Evolutionary conservation across 371 early-diverging fungal species (phyloP).

Genomic region (Sporodiniella umbellata): DNA sequence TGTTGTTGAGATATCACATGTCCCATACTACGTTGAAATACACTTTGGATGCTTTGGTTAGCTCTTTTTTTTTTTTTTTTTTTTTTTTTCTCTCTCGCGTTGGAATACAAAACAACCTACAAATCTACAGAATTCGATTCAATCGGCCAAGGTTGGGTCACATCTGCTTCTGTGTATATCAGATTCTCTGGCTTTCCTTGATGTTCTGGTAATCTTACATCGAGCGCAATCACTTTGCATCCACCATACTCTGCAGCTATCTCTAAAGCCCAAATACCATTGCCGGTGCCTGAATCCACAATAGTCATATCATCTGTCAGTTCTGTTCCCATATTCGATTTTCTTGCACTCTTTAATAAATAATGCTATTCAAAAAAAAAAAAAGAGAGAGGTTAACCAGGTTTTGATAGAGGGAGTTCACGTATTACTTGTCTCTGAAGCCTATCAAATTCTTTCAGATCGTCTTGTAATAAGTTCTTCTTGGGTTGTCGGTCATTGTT

Average conservation of each 20-base stretch:
- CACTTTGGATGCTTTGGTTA: too few species aligned
- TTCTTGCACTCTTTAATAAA: constrained; percentile 41
- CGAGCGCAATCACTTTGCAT: constrained; percentile 51
- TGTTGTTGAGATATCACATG: constrained; percentile 30
- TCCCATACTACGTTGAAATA: constrained; percentile 46
- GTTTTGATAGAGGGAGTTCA: too few species aligned
- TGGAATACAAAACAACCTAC: constrained; percentile 30
- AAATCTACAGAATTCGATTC: constrained; percentile 35
- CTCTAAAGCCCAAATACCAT: constrained; percentile 52
- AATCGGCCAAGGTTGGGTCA: constrained; percentile 36
- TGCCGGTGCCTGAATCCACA: constrained; percentile 53
- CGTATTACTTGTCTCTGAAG: constrained; percentile 37
- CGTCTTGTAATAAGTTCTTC: constrained; percentile 32
- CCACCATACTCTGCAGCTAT: constrained; percentile 42
- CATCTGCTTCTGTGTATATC: constrained; percentile 29
- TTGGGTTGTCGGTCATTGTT: constrained; percentile 11
- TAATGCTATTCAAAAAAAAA: constrained; percentile 30
- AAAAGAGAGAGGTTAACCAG: not conserved
- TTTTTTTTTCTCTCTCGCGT: not conserved
- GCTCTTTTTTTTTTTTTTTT: too few species aligned
- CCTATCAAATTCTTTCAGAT: constrained; percentile 44
- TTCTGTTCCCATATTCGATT: constrained; percentile 36
- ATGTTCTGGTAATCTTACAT: constrained; percentile 40
- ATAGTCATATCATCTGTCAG: constrained; percentile 36
- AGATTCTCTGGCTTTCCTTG: constrained; percentile 37